Conservation (phyloP, 768 basidiomycete species). For the Serendipita vermifera region DNA sequence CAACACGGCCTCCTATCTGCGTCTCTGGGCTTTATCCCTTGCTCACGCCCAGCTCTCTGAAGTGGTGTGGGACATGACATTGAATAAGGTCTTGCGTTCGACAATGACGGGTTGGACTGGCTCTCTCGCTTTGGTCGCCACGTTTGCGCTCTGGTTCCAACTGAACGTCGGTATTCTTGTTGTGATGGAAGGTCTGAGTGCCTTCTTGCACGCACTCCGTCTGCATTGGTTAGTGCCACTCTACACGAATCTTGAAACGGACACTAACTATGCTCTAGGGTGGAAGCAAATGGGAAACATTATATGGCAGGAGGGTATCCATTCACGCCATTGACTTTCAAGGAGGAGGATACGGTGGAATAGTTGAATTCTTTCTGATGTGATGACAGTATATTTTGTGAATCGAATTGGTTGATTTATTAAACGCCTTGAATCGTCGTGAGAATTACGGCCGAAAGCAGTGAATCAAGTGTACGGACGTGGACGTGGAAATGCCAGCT, state of each 20-base stretch:
- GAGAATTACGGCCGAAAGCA: constrained; percentile 2
- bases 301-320: constrained; percentile 74
- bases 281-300: constrained; percentile 95
- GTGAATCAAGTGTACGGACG: too few relatives aligned
- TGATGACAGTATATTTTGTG: not conserved
- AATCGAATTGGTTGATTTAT: constrained; percentile 13
- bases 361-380: not conserved
- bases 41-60: constrained; percentile 96
- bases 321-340: not conserved
- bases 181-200: constrained; percentile 95
- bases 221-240: constrained; percentile 65
- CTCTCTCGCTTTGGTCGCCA: constrained; percentile 46
- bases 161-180: constrained; percentile 70
- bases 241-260: not conserved
- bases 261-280: constrained; percentile 24
- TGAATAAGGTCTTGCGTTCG: constrained; percentile 37
- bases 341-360: not conserved
- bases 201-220: constrained; percentile 90
- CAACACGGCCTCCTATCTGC: constrained; percentile 86
- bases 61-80: constrained; percentile 82
- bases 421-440: constrained; percentile 1
- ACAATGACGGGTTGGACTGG: constrained; percentile 26
- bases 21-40: constrained; percentile 94
- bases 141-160: constrained; percentile 72
- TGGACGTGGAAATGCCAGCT: too few relatives aligned